A percentile compares a stretch with the other conserved stretches of the same genome.
phyloP scores from a whole-genome alignment of 768 basidiomycete genomes.

The Coprinopsis cinerea region DNA sequence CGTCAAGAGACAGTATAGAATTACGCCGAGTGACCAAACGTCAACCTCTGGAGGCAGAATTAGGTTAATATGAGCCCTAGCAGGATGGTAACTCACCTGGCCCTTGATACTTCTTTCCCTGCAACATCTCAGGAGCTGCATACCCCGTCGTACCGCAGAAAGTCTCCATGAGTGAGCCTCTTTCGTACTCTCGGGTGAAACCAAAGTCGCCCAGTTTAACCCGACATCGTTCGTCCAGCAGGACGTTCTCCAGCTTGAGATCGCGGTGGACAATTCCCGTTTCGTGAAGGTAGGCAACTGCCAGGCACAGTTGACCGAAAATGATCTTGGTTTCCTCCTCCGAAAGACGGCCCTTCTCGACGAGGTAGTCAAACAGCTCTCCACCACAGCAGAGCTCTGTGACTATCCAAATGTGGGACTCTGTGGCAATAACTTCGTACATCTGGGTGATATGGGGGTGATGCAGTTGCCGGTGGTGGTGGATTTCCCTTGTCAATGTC shows the following conservation, averaged over 20 bases:
- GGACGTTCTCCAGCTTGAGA: conserved; percentile 92
- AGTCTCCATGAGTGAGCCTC: conserved; percentile 75
- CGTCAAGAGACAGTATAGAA: conserved; percentile 83
- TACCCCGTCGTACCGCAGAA: conserved; percentile 95
- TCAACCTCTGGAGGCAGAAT: conserved; percentile 70
- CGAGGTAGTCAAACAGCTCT: conserved; percentile 97
- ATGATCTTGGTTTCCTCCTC: conserved; percentile 81
- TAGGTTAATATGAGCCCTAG: conserved; percentile 9
- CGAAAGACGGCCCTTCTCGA: conserved; percentile 83
- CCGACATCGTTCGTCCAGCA: conserved; percentile 84
- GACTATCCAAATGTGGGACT: conserved; percentile 93
- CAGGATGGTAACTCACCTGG: conserved; percentile 53
- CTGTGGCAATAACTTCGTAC: conserved; percentile 97
- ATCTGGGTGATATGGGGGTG: conserved; percentile 94
- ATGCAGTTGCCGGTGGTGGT: conserved; percentile 95
- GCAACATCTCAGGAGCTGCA: conserved; percentile 89
- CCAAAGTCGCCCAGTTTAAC: conserved; percentile 95
- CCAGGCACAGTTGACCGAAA: conserved; percentile 96
- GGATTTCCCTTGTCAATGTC: conserved; percentile 92
- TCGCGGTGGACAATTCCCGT: conserved; percentile 95
- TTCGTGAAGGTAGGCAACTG: conserved; percentile 87
- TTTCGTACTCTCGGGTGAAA: conserved; percentile 88
- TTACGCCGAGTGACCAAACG: conserved; percentile 91
- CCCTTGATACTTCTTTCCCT: conserved; percentile 84
- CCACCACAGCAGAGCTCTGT: conserved; percentile 96